Evolutionary conservation across 495 filamentous ascomycete genomes (phyloP).

Genomic region (Aspergillus cristatus): DNA sequence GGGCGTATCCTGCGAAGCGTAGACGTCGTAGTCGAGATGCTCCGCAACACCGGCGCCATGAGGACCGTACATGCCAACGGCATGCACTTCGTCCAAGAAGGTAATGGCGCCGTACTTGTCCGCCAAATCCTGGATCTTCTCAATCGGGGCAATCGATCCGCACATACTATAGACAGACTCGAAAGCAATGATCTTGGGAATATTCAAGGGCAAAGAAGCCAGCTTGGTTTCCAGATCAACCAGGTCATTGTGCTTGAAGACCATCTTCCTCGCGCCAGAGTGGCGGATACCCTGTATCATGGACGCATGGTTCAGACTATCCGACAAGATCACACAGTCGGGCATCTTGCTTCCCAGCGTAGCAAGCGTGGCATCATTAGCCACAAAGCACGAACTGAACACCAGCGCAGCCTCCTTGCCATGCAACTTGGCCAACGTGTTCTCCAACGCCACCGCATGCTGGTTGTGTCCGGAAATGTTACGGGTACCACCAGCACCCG

Average conservation of each 20-base stretch:
- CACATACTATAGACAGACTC: constrained; percentile 99
- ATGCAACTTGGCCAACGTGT: constrained; percentile 76
- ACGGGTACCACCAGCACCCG: constrained; percentile 88
- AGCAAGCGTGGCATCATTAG: constrained; percentile 94
- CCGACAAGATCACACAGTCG: constrained; percentile 89
- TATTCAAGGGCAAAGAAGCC: constrained; percentile 68
- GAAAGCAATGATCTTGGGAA: constrained; percentile 97
- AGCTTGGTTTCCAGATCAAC: constrained; percentile 84
- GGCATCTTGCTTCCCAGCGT: constrained; percentile 94
- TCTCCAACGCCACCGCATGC: constrained; percentile 81
- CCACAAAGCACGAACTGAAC: constrained; percentile 95
- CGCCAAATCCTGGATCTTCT: constrained; percentile 88
- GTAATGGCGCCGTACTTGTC: constrained; percentile 97
- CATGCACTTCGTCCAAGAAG: constrained; percentile 96
- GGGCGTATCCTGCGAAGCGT: constrained; percentile 49
- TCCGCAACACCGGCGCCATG: constrained; percentile 94
- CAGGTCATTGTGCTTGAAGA: constrained; percentile 97
- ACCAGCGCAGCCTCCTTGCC: constrained; percentile 89
- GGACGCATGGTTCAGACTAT: constrained; percentile 92
- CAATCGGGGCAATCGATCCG: constrained; percentile 90
- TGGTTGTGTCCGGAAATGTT: constrained; percentile 98
- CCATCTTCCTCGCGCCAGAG: constrained; percentile 90
- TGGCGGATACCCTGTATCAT: constrained; percentile 99
- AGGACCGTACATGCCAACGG: constrained; percentile 98
- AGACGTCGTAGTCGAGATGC: constrained; percentile 80